Conservation (phyloP, 768 basidiomycete species). For the Boletus sp. region DNA sequence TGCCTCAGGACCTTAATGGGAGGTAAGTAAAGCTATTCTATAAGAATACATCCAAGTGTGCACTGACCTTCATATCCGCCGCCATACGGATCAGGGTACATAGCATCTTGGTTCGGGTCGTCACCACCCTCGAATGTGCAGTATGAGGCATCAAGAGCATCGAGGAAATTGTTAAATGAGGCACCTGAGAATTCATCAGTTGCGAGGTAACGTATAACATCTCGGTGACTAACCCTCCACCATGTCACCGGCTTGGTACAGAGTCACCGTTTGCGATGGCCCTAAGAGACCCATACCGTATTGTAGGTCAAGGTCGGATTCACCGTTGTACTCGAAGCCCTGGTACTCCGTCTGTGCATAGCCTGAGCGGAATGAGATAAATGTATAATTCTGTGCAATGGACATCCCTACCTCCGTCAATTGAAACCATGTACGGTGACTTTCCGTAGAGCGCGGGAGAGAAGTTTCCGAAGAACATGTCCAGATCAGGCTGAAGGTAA, state of each 20-base stretch:
- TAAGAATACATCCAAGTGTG: neutral
- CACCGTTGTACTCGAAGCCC: conserved; percentile 26
- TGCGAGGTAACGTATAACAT: neutral
- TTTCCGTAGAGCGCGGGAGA: conserved; percentile 21
- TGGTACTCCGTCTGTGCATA: conserved; percentile 26
- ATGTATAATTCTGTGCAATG: neutral
- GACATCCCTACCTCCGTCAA: conserved; percentile 30
- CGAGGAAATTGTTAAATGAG: conserved; percentile 34
- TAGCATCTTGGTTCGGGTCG: conserved; percentile 26
- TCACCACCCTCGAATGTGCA: conserved; percentile 38
- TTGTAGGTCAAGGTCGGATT: conserved; percentile 34
- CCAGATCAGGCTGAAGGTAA: conserved; percentile 28
- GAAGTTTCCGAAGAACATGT: conserved; percentile 32
- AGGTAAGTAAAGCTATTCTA: neutral
- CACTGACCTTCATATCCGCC: conserved; percentile 24
- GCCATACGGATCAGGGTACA: conserved; percentile 23
- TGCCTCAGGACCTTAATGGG: conserved; percentile 27
- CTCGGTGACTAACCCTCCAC: conserved; percentile 18
- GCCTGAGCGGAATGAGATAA: conserved; percentile 15
- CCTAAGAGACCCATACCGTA: conserved; percentile 31
- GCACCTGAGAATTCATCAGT: conserved; percentile 14
- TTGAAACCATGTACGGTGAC: conserved; percentile 27
- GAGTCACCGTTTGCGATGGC: conserved; percentile 23
- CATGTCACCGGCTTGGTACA: conserved; percentile 33
- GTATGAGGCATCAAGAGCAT: conserved; percentile 34